A percentile compares a stretch with the other conserved stretches of the same genome.
These are phyloP conservation scores for Diospyros lotus DNA, from an alignment of 148 eudicot species.

Conservation along the genomic window DNA sequence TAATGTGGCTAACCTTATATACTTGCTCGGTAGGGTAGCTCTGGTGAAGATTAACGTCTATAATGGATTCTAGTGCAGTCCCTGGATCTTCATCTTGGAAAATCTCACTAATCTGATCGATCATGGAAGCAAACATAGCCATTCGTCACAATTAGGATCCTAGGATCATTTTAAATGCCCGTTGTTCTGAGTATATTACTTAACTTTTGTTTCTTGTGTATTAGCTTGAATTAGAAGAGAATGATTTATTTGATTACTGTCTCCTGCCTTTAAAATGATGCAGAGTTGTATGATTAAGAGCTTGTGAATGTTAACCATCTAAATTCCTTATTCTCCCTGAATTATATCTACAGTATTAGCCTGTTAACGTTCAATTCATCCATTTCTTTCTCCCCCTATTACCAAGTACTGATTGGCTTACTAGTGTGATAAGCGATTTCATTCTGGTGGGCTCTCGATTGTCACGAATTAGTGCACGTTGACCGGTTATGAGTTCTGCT, in stretches of 20 bases:
- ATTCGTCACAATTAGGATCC: too few species aligned
- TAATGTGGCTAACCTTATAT: conserved; percentile 31
- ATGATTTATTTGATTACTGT: neutral
- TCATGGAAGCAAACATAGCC: too few species aligned
- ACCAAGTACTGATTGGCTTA: conserved; percentile 19
- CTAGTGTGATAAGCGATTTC: conserved; percentile 46
- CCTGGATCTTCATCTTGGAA: conserved; percentile 30
- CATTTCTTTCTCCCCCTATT: too few species aligned
- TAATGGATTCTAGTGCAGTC: conserved; percentile 23
- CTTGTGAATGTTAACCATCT: too few species aligned
- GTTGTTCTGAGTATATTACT: too few species aligned
- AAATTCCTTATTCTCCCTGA: too few species aligned
- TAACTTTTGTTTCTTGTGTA: too few species aligned
- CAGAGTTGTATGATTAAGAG: too few species aligned
- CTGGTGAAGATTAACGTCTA: conserved; percentile 37
- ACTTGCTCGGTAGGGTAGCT: conserved; percentile 36
- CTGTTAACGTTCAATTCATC: too few species aligned
- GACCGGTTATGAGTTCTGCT: conserved; percentile 50
- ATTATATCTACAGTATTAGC: too few species aligned
- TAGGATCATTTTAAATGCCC: too few species aligned
- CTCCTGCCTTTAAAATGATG: too few species aligned
- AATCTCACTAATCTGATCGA: conserved; percentile 18
- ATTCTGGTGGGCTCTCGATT: conserved; percentile 31
- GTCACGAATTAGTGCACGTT: conserved; percentile 44
- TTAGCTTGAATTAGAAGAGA: neutral